phyloP scores from a whole-genome alignment of 1,284 basidiomycete species.

The Ustilago hordei region DNA sequence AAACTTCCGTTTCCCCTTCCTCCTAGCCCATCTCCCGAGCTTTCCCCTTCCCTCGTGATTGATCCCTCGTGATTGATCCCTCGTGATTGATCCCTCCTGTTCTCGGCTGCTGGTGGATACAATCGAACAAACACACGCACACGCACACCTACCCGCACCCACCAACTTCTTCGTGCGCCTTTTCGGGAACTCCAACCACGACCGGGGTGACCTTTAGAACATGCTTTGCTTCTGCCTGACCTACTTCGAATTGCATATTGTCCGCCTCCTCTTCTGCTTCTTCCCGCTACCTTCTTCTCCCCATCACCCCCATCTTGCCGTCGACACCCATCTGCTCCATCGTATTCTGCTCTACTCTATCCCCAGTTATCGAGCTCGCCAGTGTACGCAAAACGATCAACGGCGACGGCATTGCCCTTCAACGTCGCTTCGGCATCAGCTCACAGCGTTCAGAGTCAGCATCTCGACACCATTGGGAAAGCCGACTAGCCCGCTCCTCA shows the following conservation, averaged over 20 bases:
- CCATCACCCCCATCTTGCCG: neutral
- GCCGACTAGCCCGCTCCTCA: neutral
- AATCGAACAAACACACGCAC: conserved; percentile 20
- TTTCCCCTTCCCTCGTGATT: conserved; percentile 3
- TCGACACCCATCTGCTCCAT: neutral
- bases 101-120: conserved; percentile 16
- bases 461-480: neutral
- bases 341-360: neutral
- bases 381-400: neutral
- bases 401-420: neutral
- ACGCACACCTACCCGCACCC: neutral
- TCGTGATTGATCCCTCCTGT: neutral
- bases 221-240: conserved; percentile 1
- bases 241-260: neutral
- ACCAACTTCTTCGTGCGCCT: conserved; percentile 12
- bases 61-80: neutral
- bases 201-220: conserved; percentile 9
- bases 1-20: neutral
- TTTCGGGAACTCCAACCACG: conserved; percentile 33
- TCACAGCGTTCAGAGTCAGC: neutral
- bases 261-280: neutral
- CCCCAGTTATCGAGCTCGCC: neutral
- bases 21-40: too few relatives aligned
- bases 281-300: conserved; percentile 1
- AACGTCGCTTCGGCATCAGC: neutral